Conservation (phyloP, 306 rosid genomes). For the Cucurbita maxima region DNA sequence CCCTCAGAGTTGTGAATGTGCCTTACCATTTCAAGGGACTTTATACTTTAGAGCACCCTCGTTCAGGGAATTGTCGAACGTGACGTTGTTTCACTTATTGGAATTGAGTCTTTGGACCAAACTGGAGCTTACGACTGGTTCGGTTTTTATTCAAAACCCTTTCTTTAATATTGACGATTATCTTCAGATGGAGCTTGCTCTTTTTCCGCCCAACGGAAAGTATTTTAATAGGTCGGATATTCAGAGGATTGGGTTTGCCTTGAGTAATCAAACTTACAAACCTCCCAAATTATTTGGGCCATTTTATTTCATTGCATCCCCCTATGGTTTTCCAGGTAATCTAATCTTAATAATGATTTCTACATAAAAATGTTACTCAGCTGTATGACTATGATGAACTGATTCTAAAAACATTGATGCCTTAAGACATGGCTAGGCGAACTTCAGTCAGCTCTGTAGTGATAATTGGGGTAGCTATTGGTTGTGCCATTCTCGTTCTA, state of each 20-base stretch:
- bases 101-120: slow-evolving; percentile 60
- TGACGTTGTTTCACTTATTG: slow-evolving; percentile 37
- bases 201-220: slow-evolving; percentile 56
- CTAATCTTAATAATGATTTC: slow-evolving; percentile 4
- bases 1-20: slow-evolving; percentile 89
- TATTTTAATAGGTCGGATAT: slow-evolving; percentile 59
- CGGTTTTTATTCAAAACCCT: slow-evolving; percentile 62
- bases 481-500: slow-evolving; percentile 41
- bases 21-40: slow-evolving; percentile 66
- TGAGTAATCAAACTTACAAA: slow-evolving; percentile 76
- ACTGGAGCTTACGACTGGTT: slow-evolving; percentile 59
- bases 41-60: slow-evolving; percentile 66
- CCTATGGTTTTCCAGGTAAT: slow-evolving; percentile 63
- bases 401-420: slow-evolving; percentile 8
- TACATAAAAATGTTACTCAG: not conserved
- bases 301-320: slow-evolving; percentile 50
- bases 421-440: slow-evolving; percentile 29
- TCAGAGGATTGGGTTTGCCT: slow-evolving; percentile 61
- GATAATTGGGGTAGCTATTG: slow-evolving; percentile 40
- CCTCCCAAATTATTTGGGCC: slow-evolving; percentile 78
- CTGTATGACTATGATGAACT: not conserved
- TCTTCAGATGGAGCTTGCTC: slow-evolving; percentile 65
- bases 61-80: slow-evolving; percentile 55
- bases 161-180: slow-evolving; percentile 63
- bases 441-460: slow-evolving; percentile 31